A percentile compares a stretch with the other conserved stretches of the same genome.
Conservation (phyloP, 495 filamentous ascomycete genomes). For the Terfezia claveryi region DNA sequence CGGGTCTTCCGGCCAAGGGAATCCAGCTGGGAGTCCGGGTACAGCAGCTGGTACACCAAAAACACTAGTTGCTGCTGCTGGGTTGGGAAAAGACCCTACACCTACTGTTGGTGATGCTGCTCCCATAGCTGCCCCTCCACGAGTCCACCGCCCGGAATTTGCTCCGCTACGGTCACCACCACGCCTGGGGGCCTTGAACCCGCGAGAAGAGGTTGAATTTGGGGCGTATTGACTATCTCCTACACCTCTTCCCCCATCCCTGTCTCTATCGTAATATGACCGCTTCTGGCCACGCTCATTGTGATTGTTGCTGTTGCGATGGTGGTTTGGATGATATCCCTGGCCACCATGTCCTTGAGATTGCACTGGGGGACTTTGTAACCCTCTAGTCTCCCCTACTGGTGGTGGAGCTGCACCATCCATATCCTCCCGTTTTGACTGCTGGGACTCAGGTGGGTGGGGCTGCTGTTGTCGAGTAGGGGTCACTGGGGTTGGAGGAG, state of each 20-base stretch:
- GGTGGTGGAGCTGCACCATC: no score
- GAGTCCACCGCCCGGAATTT: constrained; percentile 16
- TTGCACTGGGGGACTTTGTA: constrained; percentile 8
- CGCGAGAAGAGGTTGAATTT: constrained; percentile 17
- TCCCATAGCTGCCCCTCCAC: constrained; percentile 9
- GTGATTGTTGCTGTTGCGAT: background rate
- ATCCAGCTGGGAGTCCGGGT: constrained; percentile 21
- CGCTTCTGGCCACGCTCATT: constrained; percentile 22
- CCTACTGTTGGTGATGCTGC: background rate
- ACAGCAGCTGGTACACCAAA: constrained; percentile 13
- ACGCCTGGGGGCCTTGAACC: constrained; percentile 52
- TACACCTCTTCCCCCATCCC: constrained; percentile 14
- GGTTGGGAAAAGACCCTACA: constrained; percentile 7
- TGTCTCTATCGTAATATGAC: constrained; percentile 22
- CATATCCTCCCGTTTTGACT: no score
- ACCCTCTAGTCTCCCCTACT: constrained; percentile 18
- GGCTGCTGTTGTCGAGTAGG: constrained; percentile 2
- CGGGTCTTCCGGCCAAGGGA: constrained; percentile 40
- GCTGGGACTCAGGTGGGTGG: background rate
- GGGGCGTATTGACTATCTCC: constrained; percentile 24
- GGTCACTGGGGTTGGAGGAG: constrained; percentile 6
- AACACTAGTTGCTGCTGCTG: constrained; percentile 4
- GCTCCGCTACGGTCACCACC: constrained; percentile 35
- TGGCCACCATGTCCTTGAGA: background rate
- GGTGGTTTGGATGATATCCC: background rate